These are phyloP conservation scores for Penstemon newberryi DNA, from an alignment of 257 asterid genomes.

Conservation along the genomic window DNA sequence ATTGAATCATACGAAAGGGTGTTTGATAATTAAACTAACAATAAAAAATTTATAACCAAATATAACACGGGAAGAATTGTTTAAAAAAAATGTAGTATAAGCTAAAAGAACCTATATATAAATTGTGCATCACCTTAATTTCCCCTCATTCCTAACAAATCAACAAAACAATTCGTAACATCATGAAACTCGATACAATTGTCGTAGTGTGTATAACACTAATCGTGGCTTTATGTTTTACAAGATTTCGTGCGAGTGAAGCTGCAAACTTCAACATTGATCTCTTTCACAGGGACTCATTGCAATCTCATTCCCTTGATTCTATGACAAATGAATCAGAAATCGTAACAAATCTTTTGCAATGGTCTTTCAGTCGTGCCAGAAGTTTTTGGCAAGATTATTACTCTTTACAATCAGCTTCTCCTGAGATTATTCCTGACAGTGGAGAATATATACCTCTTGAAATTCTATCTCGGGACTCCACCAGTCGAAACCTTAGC, in stretches of 20 bases:
- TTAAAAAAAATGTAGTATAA: too few species aligned
- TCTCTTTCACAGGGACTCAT: too few species aligned
- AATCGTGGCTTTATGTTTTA: too few species aligned
- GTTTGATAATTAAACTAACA: too few species aligned
- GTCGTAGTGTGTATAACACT: slow-evolving; percentile 1
- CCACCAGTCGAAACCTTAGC: slow-evolving; percentile 51
- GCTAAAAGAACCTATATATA: too few species aligned
- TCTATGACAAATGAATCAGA: not conserved
- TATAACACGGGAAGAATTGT: too few species aligned
- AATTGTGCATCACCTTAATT: too few species aligned
- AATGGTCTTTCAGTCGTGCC: slow-evolving; percentile 46
- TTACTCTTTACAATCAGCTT: slow-evolving; percentile 18
- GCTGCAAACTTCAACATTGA: too few species aligned
- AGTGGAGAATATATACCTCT: slow-evolving; percentile 60
- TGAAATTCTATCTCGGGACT: slow-evolving; percentile 56
- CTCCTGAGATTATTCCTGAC: slow-evolving; percentile 33
- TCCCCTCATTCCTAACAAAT: not conserved
- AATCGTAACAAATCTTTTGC: slow-evolving; percentile 31
- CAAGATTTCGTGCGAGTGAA: too few species aligned
- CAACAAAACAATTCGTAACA: not conserved
- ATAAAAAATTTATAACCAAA: too few species aligned
- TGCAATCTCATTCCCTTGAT: too few species aligned
- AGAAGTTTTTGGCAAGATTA: slow-evolving; percentile 7
- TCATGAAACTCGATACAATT: slow-evolving; percentile 9
- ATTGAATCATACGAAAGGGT: too few species aligned